Percentiles rank a stretch among this genome's conserved stretches.
phyloP scores from a whole-genome alignment of 768 basidiomycete species.

The Lactarius indigo region DNA sequence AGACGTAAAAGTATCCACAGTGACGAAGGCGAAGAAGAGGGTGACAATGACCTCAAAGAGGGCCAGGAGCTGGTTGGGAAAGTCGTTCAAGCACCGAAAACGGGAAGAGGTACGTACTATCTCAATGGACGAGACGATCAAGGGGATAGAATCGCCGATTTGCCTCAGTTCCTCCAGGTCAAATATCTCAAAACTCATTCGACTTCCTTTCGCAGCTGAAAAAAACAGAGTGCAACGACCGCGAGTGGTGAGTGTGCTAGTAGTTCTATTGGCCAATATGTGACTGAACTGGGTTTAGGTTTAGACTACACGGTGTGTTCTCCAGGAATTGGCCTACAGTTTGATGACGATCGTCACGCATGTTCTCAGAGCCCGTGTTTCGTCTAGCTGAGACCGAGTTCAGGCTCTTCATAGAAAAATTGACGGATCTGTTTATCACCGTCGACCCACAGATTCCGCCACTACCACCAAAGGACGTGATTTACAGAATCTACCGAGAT shows the following conservation, averaged over 20 bases:
- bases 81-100: constrained; percentile 78
- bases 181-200: constrained; percentile 82
- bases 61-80: constrained; percentile 70
- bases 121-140: background rate
- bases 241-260: constrained; percentile 58
- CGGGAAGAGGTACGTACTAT: constrained; percentile 61
- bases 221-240: constrained; percentile 77
- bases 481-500: constrained; percentile 92
- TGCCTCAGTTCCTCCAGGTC: constrained; percentile 69
- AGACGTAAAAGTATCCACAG: constrained; percentile 30
- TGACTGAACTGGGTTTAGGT: constrained; percentile 46
- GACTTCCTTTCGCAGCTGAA: constrained; percentile 68
- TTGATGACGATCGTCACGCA: background rate
- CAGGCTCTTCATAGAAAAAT: constrained; percentile 73
- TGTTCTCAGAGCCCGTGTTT: constrained; percentile 63
- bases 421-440: constrained; percentile 63
- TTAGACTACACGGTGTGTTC: constrained; percentile 66
- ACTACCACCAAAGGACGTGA: constrained; percentile 86
- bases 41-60: constrained; percentile 46
- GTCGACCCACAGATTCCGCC: constrained; percentile 83
- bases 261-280: too few relatives aligned
- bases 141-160: background rate
- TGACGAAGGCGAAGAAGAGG: constrained; percentile 41
- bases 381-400: constrained; percentile 85
- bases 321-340: background rate